Base-by-base conservation (phyloP, 2,329 filamentous ascomycete species). In the Davidsoniella virescens region DNA sequence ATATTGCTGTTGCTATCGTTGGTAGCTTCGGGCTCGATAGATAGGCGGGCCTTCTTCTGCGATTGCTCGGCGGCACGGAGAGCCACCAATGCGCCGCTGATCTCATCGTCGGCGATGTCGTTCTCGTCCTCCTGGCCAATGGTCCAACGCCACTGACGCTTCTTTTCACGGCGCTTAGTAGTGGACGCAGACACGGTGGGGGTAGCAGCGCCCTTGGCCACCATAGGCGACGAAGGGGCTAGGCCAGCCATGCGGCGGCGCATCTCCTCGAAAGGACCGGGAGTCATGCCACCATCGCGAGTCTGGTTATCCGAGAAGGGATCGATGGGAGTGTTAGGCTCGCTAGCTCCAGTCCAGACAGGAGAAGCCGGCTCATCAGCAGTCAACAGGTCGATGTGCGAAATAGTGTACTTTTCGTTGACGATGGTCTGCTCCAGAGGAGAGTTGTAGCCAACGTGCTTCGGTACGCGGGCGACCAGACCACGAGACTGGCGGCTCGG, bases 101-200 rank as follows among this genome's bases (percentile, higher is more conserved):
- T 60, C 29, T 66, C 63, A 50, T 67, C 64, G 44, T 68, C 64
- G 10, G 47, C 33, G 20, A 52, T 14, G 12, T 52, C 51, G 12
- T 26, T 47, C 18, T 53, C 52, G 1, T 68, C 69, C 1, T 74
- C 72, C 52, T 70, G 69, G 2, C 71, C 74, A 42, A 82, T 79
- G 1, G 78, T 81, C 78, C 78, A 81, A 36, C 78, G 73, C 78
- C 77, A 81, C 41, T 71, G 71, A 10, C 76, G 66, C 62, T 74
- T 78, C 68, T 77, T 80, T 56, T 80, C 77, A 58, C 66, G 67
- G 29, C 64, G 63, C 59, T 70, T 76, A 2, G 49, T 46, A 42
- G 42, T 46, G 16, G 40, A 12, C 18, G 18, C 33, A 37, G 25
- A 9, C 9, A 23, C 20, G 26, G 42, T 16, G 16, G 17, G 10